phyloP scores from a whole-genome alignment of 169 alveolate species.

The Besnoitia besnoiti region DNA sequence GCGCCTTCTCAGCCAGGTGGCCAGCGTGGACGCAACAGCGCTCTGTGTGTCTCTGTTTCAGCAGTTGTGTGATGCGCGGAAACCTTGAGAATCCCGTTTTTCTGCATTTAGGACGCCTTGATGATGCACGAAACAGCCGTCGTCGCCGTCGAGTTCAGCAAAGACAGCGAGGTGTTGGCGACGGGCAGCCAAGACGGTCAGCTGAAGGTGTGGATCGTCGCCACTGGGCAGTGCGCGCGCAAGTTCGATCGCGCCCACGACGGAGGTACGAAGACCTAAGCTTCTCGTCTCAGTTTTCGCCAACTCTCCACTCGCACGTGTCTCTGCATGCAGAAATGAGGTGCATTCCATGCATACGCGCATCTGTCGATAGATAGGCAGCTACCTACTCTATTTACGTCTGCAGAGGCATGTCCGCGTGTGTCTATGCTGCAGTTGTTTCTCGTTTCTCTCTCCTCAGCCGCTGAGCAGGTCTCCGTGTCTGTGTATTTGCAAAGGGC shows the following conservation, averaged over 20 bases:
- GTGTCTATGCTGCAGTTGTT: too few relatives aligned
- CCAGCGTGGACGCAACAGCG: too few relatives aligned
- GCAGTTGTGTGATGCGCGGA: too few relatives aligned
- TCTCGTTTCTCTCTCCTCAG: too few relatives aligned
- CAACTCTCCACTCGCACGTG: slow-evolving; percentile 26
- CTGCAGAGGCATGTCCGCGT: neutral
- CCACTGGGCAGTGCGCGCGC: slow-evolving; percentile 80
- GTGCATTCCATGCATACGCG: neutral
- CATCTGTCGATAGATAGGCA: neutral
- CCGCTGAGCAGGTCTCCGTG: too few relatives aligned
- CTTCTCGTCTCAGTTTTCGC: neutral
- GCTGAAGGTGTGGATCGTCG: slow-evolving; percentile 78
- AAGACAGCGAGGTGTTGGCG: slow-evolving; percentile 86
- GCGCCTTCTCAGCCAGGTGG: too few relatives aligned
- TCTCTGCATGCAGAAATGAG: neutral
- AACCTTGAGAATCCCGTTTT: too few relatives aligned
- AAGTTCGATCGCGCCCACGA: slow-evolving; percentile 79
- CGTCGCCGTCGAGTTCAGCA: slow-evolving; percentile 83
- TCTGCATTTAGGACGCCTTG: slow-evolving; percentile 70
- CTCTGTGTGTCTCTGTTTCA: too few relatives aligned
- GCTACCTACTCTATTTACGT: too few relatives aligned
- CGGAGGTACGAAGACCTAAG: slow-evolving; percentile 52
- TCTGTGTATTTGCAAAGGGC: too few relatives aligned
- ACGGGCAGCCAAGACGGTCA: slow-evolving; percentile 73
- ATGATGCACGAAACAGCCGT: slow-evolving; percentile 86